These are phyloP conservation scores for Trichosporon ovoides DNA, from an alignment of 1,284 basidiomycete species.

Conservation along the genomic window DNA sequence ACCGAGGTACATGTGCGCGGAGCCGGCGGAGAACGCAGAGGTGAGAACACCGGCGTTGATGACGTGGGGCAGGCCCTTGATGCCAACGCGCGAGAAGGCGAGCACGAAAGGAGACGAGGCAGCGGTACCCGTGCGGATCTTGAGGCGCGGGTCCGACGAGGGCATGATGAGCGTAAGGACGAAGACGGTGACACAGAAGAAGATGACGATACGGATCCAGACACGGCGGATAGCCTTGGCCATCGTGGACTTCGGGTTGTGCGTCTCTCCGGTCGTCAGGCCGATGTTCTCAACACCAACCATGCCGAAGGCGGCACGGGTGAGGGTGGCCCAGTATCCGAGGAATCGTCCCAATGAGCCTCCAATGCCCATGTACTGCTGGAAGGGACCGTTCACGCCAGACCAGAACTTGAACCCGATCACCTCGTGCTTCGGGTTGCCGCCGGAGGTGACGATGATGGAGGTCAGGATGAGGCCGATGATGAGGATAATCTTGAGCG, in stretches of 20 bases:
- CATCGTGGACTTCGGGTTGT: constrained; percentile 67
- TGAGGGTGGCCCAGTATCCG: constrained; percentile 54
- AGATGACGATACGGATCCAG: constrained; percentile 64
- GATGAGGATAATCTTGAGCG: constrained; percentile 74
- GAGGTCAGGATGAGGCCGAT: constrained; percentile 55
- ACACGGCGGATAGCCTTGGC: constrained; percentile 69
- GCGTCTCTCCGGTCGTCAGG: constrained; percentile 44
- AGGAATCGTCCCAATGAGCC: constrained; percentile 51
- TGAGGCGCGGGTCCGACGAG: constrained; percentile 58
- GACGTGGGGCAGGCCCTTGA: constrained; percentile 64
- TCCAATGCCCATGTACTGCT: constrained; percentile 40
- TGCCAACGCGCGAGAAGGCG: constrained; percentile 61
- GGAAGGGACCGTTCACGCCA: constrained; percentile 50
- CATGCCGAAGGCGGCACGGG: constrained; percentile 47
- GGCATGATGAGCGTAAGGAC: constrained; percentile 74
- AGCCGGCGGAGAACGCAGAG: constrained; percentile 54
- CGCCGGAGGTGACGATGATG: constrained; percentile 58
- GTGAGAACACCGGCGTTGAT: constrained; percentile 60
- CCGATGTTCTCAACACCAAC: constrained; percentile 31
- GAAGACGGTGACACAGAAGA: constrained; percentile 61
- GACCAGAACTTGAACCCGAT: constrained; percentile 52
- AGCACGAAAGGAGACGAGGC: constrained; percentile 77
- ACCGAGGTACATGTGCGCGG: constrained; percentile 53
- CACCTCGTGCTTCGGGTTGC: constrained; percentile 44
- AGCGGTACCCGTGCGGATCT: constrained; percentile 58